Conservation (phyloP, 805 yeast genomes). For the Myxozyma neglecta region DNA sequence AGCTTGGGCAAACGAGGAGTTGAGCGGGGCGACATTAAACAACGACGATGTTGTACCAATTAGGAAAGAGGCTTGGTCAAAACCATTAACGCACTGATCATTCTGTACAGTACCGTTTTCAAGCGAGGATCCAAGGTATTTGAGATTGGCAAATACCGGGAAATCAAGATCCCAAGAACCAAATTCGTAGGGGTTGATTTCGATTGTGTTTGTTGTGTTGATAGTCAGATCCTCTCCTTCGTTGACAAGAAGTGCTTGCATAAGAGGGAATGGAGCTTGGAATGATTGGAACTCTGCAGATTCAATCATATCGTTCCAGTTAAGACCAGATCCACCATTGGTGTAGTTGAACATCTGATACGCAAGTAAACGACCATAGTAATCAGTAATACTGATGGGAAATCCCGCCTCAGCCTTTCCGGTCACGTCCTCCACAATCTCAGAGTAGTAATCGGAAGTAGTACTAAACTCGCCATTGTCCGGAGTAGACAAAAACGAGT, state of each 20-base stretch:
- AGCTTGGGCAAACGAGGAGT: conserved; percentile 9
- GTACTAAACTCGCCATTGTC: conserved; percentile 49
- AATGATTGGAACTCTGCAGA: conserved; percentile 60
- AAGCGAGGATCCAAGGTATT: conserved; percentile 71
- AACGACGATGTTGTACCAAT: conserved; percentile 60
- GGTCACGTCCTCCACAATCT: conserved; percentile 47
- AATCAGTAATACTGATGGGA: conserved; percentile 66
- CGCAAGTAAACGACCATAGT: conserved; percentile 76
- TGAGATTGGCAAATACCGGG: conserved; percentile 62
- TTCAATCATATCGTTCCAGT: conserved; percentile 58
- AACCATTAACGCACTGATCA: conserved; percentile 58
- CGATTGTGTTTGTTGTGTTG: conserved; percentile 64
- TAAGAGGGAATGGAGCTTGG: conserved; percentile 70
- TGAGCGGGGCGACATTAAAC: conserved; percentile 34
- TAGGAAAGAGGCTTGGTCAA: conserved; percentile 74
- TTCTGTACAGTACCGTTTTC: conserved; percentile 49
- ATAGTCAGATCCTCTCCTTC: conserved; percentile 50
- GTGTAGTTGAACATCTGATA: conserved; percentile 66
- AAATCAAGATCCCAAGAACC: conserved; percentile 87
- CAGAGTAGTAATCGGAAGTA: conserved; percentile 49
- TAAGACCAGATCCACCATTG: conserved; percentile 52
- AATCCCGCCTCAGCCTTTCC: conserved; percentile 64
- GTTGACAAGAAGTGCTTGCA: conserved; percentile 50
- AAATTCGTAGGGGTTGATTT: conserved; percentile 60
- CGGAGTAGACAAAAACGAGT: conserved; percentile 55